Percentiles rank a stretch among this genome's conserved stretches.
Conservation (phyloP, 495 filamentous ascomycete genomes). For the Hyphodiscus hymeniophilus region DNA sequence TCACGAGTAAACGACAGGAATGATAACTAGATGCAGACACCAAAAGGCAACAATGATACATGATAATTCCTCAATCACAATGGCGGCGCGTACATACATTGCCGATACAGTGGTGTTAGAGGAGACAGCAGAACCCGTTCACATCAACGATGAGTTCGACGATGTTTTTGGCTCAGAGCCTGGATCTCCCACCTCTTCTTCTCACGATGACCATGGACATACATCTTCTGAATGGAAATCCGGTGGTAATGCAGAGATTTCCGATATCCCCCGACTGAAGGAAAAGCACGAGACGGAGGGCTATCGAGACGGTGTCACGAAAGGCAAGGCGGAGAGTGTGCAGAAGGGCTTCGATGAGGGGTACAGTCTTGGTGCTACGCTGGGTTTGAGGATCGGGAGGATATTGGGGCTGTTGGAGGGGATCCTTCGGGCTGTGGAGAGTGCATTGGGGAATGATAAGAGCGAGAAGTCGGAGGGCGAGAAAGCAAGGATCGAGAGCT, state of each 20-base stretch:
- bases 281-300: slow-evolving; percentile 74
- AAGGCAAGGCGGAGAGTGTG: slow-evolving; percentile 58
- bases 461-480: slow-evolving; percentile 22
- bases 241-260: slow-evolving; percentile 32
- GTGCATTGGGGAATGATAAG: background rate
- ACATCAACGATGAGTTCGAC: slow-evolving; percentile 16
- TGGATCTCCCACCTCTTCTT: slow-evolving; percentile 5
- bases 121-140: background rate
- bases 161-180: slow-evolving; percentile 24
- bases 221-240: background rate
- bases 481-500: slow-evolving; percentile 26
- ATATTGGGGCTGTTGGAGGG: slow-evolving; percentile 68
- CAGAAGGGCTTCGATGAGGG: slow-evolving; percentile 88
- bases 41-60: background rate
- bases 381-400: slow-evolving; percentile 65
- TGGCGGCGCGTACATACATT: background rate
- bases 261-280: slow-evolving; percentile 68
- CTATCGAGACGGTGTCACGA: slow-evolving; percentile 78
- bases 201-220: background rate
- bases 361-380: slow-evolving; percentile 65
- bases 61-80: background rate
- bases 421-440: slow-evolving; percentile 31
- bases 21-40: background rate
- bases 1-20: background rate
- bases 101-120: background rate